Evolutionary conservation across 768 basidiomycete genomes (phyloP), one percentile per base, ranked within the genome.

Genomic region (Naganishia kalamii): DNA sequence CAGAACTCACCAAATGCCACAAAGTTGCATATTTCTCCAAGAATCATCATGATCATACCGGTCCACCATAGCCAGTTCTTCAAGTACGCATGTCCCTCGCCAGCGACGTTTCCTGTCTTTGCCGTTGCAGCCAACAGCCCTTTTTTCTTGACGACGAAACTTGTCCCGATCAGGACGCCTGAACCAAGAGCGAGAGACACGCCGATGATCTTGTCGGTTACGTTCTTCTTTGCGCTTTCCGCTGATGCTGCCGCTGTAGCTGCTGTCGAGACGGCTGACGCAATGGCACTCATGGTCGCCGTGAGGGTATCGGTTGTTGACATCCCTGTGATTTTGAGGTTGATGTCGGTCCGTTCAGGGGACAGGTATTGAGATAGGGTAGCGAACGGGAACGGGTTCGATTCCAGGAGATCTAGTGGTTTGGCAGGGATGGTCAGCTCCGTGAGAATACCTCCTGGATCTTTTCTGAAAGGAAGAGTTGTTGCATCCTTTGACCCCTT

Each of bases 141-240:
- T 74, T 91, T 96, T 84, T 99, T 99, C 85, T 99, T 99, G 81
- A 99, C 88, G 2, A 98, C 93, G 78, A 97, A 98, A 71, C 87
- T 63, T 10, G 76, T 33, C 25, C 94, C 96, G 67, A 98, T 99
- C 67, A 99, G 85, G 30, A 92, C 44, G 8, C 94, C 96, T 72
- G 88, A 90, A 6, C 71, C 72, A 21, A 81, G 74, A 10, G 81
- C 81, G 3, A 81, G 69, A 40, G 75, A 68, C 12, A 81, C 73
- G 5, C 81, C 80, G 47, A 81, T 73, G 41, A 80, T 73, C 72
- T 81, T 80, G 73, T 78, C 79, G 1, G 66, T 65, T 0, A 66
- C n/a, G 0, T 62, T 64, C 3, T 69, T 52, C 2, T 71, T 51
- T 2, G 69, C 33, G 12, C 57, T 37, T 5, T 70, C 70, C 10